Base-by-base conservation (phyloP, 169 alveolate species). In the Theileria sp. region DNA sequence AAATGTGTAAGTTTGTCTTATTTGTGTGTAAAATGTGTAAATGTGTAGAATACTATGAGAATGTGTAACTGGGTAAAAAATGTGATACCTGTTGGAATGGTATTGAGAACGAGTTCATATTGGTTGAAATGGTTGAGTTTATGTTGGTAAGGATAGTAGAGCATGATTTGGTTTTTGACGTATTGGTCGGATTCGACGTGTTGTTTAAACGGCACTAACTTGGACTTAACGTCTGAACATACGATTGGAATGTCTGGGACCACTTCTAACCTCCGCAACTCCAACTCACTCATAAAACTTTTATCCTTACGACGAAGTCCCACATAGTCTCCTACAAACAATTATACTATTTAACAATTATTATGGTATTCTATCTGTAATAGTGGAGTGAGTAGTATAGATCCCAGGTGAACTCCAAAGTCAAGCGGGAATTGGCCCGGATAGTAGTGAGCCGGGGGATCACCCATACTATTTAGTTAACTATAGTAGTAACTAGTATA, bases 101-200 rank as follows among this genome's bases (percentile, higher is more conserved):
- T 77, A 36, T 89, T 81, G 34, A 77, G 86, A 21, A 87, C 85
- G n/a, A 91, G 89, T 78, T 91, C 93, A 36, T 91, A 88, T 2
- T 82, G 81, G 77, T 82, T 85, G 75, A 91, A 91, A 61, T 85
- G 86, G 34, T 77, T 70, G 23, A 65, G 78, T 28, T 84, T 71
- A 6, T 84, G 77, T 92, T 92, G 79, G 73, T 94, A 90, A 17
- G 98, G 98, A 66, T 94, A 95, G 80, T 92, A 92, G 56, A 93
- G 89, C 56, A 93, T 80, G 66, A 94, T 90, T 86, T 95, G 98
- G 73, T 94, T 88, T 81, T 92, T 95, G 26, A 94, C 92, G 75
- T 93, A 93, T 19, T 96, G 96, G 77, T 95, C 98, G 68, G 32
- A 32, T 21, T 78, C 78, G 44, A 77, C 44, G n/a, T 67, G 81